phyloP scores from a whole-genome alignment of 352 stramenopile genomes.

The Globisporangium middletonii region DNA sequence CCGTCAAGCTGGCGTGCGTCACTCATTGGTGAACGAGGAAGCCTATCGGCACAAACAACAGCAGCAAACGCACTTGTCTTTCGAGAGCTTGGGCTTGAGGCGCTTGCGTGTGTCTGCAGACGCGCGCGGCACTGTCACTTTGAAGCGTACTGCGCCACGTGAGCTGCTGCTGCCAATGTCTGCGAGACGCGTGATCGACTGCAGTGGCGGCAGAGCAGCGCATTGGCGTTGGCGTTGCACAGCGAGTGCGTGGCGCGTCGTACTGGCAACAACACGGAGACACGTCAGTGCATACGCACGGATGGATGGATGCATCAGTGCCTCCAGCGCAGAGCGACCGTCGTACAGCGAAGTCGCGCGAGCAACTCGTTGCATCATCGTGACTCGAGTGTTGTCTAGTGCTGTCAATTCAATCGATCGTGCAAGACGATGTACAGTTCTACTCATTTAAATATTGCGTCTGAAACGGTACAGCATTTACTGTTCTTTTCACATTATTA shows the following conservation, averaged over 20 bases:
- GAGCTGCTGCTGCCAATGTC: neutral
- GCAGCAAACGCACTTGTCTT: conserved; percentile 31
- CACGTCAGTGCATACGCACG: neutral
- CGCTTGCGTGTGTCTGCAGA: conserved; percentile 18
- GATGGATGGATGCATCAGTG: too few species aligned
- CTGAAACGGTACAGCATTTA: too few species aligned
- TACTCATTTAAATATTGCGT: too few species aligned
- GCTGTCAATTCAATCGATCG: neutral
- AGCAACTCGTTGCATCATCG: too few species aligned
- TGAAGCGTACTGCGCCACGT: conserved; percentile 9
- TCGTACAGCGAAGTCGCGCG: too few species aligned
- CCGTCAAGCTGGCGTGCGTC: neutral
- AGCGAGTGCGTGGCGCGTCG: neutral
- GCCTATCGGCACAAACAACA: neutral
- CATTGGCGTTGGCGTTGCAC: neutral
- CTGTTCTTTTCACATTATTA: too few species aligned
- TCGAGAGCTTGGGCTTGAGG: conserved; percentile 43
- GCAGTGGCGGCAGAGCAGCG: neutral
- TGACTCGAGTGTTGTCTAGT: neutral
- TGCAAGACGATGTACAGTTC: too few species aligned
- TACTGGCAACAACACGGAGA: neutral
- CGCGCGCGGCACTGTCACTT: conserved; percentile 31
- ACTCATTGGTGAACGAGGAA: neutral
- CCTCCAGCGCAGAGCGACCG: too few species aligned
- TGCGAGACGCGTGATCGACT: too few species aligned